Evolutionary conservation across 2,329 filamentous ascomycete genomes (phyloP), one percentile per base, ranked within the genome.

Genomic region (Epichloe sibirici): DNA sequence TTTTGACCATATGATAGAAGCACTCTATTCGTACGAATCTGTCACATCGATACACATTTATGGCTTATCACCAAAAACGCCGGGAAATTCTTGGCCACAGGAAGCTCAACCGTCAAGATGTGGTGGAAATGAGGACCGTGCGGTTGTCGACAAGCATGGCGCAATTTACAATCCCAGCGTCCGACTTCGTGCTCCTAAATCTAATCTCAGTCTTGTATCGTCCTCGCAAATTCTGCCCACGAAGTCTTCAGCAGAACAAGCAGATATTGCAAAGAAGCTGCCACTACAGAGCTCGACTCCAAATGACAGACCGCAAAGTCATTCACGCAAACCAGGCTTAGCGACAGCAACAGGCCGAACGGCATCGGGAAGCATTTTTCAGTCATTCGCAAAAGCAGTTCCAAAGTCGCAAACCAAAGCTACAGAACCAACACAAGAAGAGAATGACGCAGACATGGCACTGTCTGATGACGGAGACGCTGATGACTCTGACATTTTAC

Each of bases 21-120:
- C 79, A 1, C 81, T 89, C 53, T 71, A 74, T 13, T 75, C 79
- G 15, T 94, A 91, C 58, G 76, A 86, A 48, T 73, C 81, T n/a
- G 81, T 95, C 51, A 77, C 75, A 0, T 86, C 88, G 0, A 83
- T 95, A 55, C 89, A 96, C 61, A 72, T 97, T 44, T 97, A 97
- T 71, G 95, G 90, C 62, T 79, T 87, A 55, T 53, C 49, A 34
- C 51, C 54, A 11, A 44, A 4, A 3, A 17, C 25, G 4, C 13
- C 28, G 12, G 31, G 35, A 5, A 42, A 51, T n/a, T 48, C 44
- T 15, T 55, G 51, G 47, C 37, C 45, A 23, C 35, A 21, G n/a
- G 42, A 51, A 21, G 11, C 11, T 23, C 15, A 12, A 21, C 15
- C 21, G n/a, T 4, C 28, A 6, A 25, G 15, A 5, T 5, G 34